Base-by-base conservation (phyloP, 2,329 filamentous ascomycete species). In the Tympanopsis confertula region DNA sequence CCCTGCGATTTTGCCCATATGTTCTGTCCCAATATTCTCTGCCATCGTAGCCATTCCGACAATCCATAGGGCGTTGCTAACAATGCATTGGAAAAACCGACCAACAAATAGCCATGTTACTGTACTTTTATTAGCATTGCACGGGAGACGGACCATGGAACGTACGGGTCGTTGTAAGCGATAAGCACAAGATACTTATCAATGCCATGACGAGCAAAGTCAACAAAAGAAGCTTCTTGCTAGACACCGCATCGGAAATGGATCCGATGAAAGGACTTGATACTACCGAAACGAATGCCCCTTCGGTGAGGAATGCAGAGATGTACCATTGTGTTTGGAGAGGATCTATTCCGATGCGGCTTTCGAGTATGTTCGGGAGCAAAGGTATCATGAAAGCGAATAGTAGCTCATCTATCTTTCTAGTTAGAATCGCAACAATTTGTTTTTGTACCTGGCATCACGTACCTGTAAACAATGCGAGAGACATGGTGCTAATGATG, bases 371-470 rank as follows among this genome's bases (percentile, higher is more conserved):
- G 14, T 48, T 50, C 3, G 49, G 49, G 4, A 57, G 46, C 28
- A 56, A 50, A 2, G 53, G 52, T 2, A 56, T 47, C n/a, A 56
- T 39, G 20, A 55, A 54, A 10, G 44, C 44, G 36, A 50, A 53
- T 1, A 55, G 45, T 15, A 53, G 54, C 12, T 44, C 45, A 32
- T 54, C 52, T 54, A 38, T 24, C 41, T 41, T 35, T 28, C n/a
- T 10, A 28, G 10, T 28, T 10, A 10, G 24, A 28, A 10, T 10
- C 24, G 24, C 22, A 26, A n/a, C 22, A 26, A 7, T 26, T 26
- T 7, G 20, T 14, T 22, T 13, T 10, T 19, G 20, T 18, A 22
- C 30, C n/a, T 26, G 14, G 13, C 24, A 17, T 13, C 20, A 10
- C 38, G 20, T 41, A 47, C 46, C 48, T 3, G 47, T 44, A n/a